Percentiles rank a stretch among this genome's conserved stretches.
These are phyloP conservation scores for Schizonepeta tenuifolia DNA, from an alignment of 257 asterid genomes.

Conservation along the genomic window DNA sequence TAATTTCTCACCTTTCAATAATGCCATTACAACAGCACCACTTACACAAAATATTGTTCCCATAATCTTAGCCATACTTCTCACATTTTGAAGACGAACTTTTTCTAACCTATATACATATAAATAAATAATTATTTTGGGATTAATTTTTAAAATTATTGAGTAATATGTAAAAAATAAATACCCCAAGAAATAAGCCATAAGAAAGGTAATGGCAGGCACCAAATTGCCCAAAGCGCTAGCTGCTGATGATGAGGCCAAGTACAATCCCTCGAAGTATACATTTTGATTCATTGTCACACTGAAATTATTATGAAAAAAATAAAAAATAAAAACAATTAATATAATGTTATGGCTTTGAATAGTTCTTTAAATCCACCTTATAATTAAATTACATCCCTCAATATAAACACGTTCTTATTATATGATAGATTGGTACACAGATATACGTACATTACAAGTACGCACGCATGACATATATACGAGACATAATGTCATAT, in stretches of 20 bases:
- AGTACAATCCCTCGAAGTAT: conserved; percentile 41
- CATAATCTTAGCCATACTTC: conserved; percentile 47
- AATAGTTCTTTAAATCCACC: too few relatives aligned
- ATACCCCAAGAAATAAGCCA: conserved; percentile 50
- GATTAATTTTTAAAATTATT: too few relatives aligned
- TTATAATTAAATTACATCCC: too few relatives aligned
- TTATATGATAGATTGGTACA: too few relatives aligned
- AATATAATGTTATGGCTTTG: neutral
- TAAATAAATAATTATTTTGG: too few relatives aligned
- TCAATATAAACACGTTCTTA: too few relatives aligned
- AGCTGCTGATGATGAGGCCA: conserved; percentile 47
- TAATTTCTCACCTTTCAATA: conserved; percentile 72
- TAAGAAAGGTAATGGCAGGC: conserved; percentile 53
- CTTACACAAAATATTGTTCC: conserved; percentile 65
- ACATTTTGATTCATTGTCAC: conserved; percentile 48
- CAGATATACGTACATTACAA: too few relatives aligned
- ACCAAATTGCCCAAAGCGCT: conserved; percentile 51
- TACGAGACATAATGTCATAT: too few relatives aligned
- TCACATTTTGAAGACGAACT: conserved; percentile 44
- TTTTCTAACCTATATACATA: conserved; percentile 58
- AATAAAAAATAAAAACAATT: neutral
- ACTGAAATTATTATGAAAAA: conserved; percentile 23
- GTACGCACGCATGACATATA: too few relatives aligned
- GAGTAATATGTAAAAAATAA: neutral
- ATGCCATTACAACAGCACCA: conserved; percentile 70